Percentiles rank a stretch among this genome's conserved stretches.
Conservation (phyloP, 2,329 filamentous ascomycete species). For the Aureobasidium melanogenum region DNA sequence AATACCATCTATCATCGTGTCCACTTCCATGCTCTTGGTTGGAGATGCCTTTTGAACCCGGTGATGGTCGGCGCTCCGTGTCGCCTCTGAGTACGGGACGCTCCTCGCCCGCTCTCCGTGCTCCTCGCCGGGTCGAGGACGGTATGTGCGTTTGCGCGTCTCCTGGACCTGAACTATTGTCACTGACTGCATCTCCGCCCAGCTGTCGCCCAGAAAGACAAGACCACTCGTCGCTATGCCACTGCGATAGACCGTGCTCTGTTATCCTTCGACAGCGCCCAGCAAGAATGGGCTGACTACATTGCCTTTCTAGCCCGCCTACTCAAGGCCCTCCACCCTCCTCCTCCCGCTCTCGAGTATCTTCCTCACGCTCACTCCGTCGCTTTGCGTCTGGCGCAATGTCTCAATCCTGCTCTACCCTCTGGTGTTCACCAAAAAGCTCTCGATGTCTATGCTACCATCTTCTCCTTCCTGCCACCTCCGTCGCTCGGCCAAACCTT, state of each 20-base stretch:
- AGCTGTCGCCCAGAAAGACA: conserved; percentile 34
- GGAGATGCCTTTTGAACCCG: conserved; percentile 53
- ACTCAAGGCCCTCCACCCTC: conserved; percentile 85
- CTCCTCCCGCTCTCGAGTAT: conserved; percentile 59
- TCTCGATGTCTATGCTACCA: conserved; percentile 82
- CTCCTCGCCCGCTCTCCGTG: conserved; percentile 63
- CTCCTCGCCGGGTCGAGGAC: conserved; percentile 68
- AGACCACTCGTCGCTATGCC: conserved; percentile 77
- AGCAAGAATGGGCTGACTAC: conserved; percentile 99
- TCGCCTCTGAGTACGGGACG: conserved; percentile 75
- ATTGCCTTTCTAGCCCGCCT: conserved; percentile 91
- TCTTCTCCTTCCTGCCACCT: conserved; percentile 75
- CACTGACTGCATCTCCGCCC: background rate
- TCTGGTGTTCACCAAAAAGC: conserved; percentile 97
- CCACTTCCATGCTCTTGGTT: background rate
- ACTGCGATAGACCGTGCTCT: conserved; percentile 79
- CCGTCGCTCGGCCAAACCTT: conserved; percentile 63
- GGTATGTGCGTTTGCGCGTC: conserved; percentile 46
- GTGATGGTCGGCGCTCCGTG: conserved; percentile 46
- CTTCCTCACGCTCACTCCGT: conserved; percentile 78
- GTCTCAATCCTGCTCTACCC: conserved; percentile 82
- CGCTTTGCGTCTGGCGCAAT: conserved; percentile 88
- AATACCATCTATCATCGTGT: background rate
- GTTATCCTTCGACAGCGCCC: conserved; percentile 78
- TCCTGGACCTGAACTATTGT: background rate